Conservation (phyloP, 768 basidiomycete genomes). For the Xerocomellus dryophilus region DNA sequence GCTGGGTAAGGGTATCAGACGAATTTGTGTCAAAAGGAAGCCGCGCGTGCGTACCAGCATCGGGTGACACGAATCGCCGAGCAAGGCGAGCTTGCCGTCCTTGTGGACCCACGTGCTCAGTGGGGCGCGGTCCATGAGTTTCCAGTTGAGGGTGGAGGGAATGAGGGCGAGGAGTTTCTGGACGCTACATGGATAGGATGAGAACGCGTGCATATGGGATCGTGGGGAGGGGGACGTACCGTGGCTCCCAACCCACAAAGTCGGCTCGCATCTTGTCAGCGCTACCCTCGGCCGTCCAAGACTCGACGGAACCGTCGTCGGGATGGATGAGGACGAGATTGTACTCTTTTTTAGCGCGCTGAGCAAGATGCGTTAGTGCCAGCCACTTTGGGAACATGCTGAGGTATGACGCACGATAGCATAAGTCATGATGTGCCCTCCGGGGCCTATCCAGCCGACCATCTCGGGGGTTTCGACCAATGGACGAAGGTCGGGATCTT, state of each 20-base stretch:
- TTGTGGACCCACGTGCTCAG: slow-evolving; percentile 49
- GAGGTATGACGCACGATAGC: slow-evolving; percentile 35
- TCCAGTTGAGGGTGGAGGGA: slow-evolving; percentile 45
- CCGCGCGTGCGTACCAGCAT: slow-evolving; percentile 39
- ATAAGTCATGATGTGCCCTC: slow-evolving; percentile 45
- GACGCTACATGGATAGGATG: slow-evolving; percentile 30
- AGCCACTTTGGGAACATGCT: background rate
- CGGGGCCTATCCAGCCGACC: slow-evolving; percentile 60
- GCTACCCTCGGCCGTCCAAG: slow-evolving; percentile 43
- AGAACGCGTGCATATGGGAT: background rate
- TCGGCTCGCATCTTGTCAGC: slow-evolving; percentile 46
- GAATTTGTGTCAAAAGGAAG: background rate
- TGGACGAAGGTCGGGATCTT: slow-evolving; percentile 48
- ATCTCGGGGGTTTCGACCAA: slow-evolving; percentile 52
- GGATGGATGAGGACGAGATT: slow-evolving; percentile 47
- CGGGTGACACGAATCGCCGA: slow-evolving; percentile 58
- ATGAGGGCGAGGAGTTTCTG: slow-evolving; percentile 46
- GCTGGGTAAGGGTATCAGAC: slow-evolving; percentile 24
- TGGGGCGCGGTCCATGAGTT: slow-evolving; percentile 47
- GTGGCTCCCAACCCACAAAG: slow-evolving; percentile 48
- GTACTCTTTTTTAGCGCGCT: slow-evolving; percentile 40
- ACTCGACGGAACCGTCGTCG: slow-evolving; percentile 39
- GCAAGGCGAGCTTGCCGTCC: slow-evolving; percentile 40
- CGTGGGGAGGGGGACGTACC: slow-evolving; percentile 27
- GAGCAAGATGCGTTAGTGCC: background rate